Percentiles rank a stretch among this genome's conserved stretches.
phyloP scores from a whole-genome alignment of 2,329 filamentous ascomycete species.

The Aspergillus nomiae region DNA sequence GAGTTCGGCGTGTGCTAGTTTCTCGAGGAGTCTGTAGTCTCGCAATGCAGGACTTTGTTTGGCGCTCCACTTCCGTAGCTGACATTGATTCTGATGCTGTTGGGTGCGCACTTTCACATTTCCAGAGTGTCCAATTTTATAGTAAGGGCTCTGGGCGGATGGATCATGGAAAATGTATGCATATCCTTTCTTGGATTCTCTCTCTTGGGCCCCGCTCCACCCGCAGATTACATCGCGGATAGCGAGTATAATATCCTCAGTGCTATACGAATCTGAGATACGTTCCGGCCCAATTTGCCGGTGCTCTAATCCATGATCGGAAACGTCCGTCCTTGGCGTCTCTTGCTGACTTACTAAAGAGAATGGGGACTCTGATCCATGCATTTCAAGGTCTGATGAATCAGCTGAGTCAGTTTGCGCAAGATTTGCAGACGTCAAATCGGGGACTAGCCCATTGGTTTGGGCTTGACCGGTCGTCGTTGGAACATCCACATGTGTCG shows the following conservation, averaged over 20 bases:
- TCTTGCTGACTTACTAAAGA: background rate
- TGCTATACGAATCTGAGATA: background rate
- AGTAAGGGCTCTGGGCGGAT: conserved; percentile 10
- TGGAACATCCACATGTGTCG: background rate
- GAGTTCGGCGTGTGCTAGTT: conserved; percentile 14
- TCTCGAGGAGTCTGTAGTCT: conserved; percentile 15
- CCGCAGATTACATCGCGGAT: background rate
- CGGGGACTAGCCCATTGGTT: background rate
- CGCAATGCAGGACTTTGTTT: conserved; percentile 1
- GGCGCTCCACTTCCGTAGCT: background rate
- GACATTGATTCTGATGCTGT: conserved; percentile 12
- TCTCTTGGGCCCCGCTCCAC: too few species aligned
- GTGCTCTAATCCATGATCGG: background rate
- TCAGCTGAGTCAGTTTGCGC: background rate
- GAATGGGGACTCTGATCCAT: background rate
- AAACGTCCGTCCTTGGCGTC: background rate
- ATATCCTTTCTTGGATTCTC: background rate
- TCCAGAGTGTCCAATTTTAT: conserved; percentile 16
- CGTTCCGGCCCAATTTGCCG: background rate
- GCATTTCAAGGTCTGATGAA: background rate
- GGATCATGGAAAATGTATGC: conserved; percentile 15
- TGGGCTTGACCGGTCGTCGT: background rate
- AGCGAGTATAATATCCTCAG: background rate
- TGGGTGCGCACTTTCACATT: conserved; percentile 10
- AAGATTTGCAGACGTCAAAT: background rate